A percentile compares a stretch with the other conserved stretches of the same genome.
These are phyloP conservation scores for Geranomyces variabilis DNA, from an alignment of 192 early-diverging fungal species.

Conservation along the genomic window DNA sequence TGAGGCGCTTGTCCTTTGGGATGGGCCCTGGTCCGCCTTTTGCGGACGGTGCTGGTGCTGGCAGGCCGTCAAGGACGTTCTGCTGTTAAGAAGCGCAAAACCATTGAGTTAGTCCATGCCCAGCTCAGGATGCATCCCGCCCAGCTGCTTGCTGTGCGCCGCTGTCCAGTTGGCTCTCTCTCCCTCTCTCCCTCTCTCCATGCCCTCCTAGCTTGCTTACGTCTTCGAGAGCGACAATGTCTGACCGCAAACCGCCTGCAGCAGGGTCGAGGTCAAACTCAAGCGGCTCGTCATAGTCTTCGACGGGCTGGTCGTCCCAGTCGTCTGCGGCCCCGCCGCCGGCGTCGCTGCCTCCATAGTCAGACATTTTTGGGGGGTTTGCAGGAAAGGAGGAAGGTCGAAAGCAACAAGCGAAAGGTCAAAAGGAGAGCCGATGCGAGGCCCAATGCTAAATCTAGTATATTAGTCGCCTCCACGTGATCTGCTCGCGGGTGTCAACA, in stretches of 20 bases:
- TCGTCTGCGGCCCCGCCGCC: constrained; percentile 18
- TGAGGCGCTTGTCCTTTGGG: constrained; percentile 78
- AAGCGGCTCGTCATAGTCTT: constrained; percentile 31
- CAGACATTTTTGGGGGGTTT: constrained; percentile 41
- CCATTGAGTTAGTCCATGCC: background rate
- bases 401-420: no score
- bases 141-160: background rate
- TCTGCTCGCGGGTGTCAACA: no score
- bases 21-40: constrained; percentile 42
- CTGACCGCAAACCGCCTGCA: constrained; percentile 10
- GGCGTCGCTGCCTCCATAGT: constrained; percentile 41
- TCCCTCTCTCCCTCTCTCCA: no score
- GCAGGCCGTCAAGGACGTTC: background rate
- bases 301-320: constrained; percentile 31
- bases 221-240: constrained; percentile 27
- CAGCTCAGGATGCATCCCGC: background rate
- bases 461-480: no score
- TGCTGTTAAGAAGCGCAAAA: background rate
- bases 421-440: no score
- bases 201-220: background rate
- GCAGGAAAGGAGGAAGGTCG: background rate
- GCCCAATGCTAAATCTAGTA: no score
- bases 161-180: no score
- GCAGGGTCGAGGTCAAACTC: constrained; percentile 21
- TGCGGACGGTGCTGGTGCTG: background rate